Evolutionary conservation across 148 eudicot species (phyloP).

Genomic region (Talinum fruticosum): DNA sequence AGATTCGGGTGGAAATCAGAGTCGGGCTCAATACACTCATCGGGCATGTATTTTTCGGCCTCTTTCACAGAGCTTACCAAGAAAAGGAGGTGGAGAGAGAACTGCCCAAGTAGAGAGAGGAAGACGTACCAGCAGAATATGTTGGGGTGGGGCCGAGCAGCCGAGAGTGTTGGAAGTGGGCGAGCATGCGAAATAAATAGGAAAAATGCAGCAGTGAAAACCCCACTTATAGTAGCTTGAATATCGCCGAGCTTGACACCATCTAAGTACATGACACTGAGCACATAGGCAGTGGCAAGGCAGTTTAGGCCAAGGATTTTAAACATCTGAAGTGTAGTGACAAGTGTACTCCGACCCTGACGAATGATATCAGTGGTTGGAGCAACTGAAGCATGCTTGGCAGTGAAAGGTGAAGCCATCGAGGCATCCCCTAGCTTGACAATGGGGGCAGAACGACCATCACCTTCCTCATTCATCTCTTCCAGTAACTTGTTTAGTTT

Average conservation of each 20-base stretch:
- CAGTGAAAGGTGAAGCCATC: conserved; percentile 99
- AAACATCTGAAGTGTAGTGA: conserved; percentile 95
- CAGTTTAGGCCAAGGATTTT: conserved; percentile 95
- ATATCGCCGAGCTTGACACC: conserved; percentile 92
- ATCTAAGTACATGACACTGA: conserved; percentile 88
- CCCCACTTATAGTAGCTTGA: conserved; percentile 90
- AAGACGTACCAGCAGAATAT: conserved; percentile 76
- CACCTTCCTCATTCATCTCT: conserved; percentile 81
- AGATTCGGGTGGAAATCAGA: conserved; percentile 85
- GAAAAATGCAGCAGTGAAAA: conserved; percentile 92
- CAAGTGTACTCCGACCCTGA: conserved; percentile 93
- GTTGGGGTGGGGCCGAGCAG: conserved; percentile 83
- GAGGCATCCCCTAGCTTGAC: conserved; percentile 96
- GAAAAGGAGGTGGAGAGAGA: conserved; percentile 70
- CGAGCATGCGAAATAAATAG: conserved; percentile 90
- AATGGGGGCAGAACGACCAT: conserved; percentile 78
- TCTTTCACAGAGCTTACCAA: conserved; percentile 76
- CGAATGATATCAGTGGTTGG: conserved; percentile 83
- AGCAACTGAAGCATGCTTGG: conserved; percentile 87
- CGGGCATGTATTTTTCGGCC: conserved; percentile 98
- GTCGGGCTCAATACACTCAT: conserved; percentile 90
- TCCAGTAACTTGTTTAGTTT: conserved; percentile 81
- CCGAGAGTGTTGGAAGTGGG: conserved; percentile 70
- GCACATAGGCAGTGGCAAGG: conserved; percentile 90
- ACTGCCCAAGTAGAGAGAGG: conserved; percentile 82